Conservation (phyloP, 768 basidiomycete species). For the Crepidotus variabilis region DNA sequence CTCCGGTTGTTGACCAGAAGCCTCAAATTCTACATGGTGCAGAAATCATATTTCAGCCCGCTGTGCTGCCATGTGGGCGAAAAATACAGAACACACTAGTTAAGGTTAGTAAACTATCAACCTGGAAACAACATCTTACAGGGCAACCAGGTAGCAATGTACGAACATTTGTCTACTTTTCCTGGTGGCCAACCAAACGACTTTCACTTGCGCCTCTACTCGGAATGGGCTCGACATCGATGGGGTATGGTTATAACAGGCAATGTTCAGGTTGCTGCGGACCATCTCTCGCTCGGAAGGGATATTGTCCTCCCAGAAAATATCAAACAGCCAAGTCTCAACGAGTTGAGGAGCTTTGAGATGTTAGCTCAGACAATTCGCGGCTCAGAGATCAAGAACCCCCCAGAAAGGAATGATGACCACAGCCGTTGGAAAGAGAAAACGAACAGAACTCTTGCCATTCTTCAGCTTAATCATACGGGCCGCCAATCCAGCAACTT, state of each 20-base stretch:
- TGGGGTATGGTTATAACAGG: conserved; percentile 94
- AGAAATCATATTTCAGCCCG: conserved; percentile 12
- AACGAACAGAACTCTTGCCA: conserved; percentile 38
- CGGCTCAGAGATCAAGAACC: conserved; percentile 15
- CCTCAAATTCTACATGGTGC: not conserved
- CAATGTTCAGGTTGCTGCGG: conserved; percentile 64
- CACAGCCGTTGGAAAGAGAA: not conserved
- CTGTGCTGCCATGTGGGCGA: conserved; percentile 37
- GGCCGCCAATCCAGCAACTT: conserved; percentile 82
- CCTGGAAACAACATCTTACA: not conserved
- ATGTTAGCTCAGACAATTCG: conserved; percentile 50
- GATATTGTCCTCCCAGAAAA: conserved; percentile 58
- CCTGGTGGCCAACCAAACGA: conserved; percentile 71
- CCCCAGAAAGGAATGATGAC: not conserved
- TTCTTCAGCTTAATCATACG: conserved; percentile 82
- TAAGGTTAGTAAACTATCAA: conserved; percentile 36
- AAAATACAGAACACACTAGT: conserved; percentile 44
- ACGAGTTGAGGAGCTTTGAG: conserved; percentile 46
- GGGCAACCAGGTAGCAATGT: conserved; percentile 71
- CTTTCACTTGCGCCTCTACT: conserved; percentile 62
- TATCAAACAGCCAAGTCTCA: conserved; percentile 21
- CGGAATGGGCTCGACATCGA: conserved; percentile 65
- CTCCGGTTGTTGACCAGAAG: no score
- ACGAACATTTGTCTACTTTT: conserved; percentile 72
- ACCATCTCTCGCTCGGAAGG: conserved; percentile 68